These are phyloP conservation scores for Pseudogymnoascus sp. DNA, from an alignment of 2,329 filamentous ascomycete species.

Conservation along the genomic window DNA sequence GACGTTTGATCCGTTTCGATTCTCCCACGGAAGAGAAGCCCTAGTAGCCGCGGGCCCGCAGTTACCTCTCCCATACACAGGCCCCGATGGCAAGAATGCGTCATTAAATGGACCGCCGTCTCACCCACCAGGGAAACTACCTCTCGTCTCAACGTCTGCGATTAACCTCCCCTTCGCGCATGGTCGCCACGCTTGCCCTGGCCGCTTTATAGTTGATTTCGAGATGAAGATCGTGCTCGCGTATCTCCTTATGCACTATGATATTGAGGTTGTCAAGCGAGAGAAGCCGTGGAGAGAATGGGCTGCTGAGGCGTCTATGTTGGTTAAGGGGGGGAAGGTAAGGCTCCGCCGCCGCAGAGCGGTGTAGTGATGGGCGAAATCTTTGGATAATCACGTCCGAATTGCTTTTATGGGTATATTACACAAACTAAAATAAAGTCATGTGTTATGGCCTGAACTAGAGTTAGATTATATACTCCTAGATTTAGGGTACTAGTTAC, in stretches of 20 bases:
- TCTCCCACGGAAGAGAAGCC: constrained; percentile 10
- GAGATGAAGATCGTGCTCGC: constrained; percentile 21
- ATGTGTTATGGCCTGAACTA: background rate
- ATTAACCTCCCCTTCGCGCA: constrained; percentile 25
- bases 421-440: too few species aligned
- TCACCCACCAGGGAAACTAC: background rate
- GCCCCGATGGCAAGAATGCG: background rate
- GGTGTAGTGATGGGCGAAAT: background rate
- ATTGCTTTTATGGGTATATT: too few species aligned
- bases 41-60: background rate
- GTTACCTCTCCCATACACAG: background rate
- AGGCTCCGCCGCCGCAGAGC: constrained; percentile 11
- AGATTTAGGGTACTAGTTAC: background rate
- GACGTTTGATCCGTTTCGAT: constrained; percentile 17
- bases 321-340: constrained; percentile 23
- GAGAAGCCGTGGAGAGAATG: constrained; percentile 23
- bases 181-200: constrained; percentile 25
- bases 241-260: constrained; percentile 17
- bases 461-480: background rate
- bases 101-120: constrained; percentile 1
- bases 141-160: constrained; percentile 20
- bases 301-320: constrained; percentile 20
- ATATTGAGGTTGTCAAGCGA: constrained; percentile 19
- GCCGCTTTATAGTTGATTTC: constrained; percentile 22
- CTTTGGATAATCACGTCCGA: background rate